phyloP scores from a whole-genome alignment of 2,329 filamentous ascomycete species.

The Zymoseptoria passerinii region DNA sequence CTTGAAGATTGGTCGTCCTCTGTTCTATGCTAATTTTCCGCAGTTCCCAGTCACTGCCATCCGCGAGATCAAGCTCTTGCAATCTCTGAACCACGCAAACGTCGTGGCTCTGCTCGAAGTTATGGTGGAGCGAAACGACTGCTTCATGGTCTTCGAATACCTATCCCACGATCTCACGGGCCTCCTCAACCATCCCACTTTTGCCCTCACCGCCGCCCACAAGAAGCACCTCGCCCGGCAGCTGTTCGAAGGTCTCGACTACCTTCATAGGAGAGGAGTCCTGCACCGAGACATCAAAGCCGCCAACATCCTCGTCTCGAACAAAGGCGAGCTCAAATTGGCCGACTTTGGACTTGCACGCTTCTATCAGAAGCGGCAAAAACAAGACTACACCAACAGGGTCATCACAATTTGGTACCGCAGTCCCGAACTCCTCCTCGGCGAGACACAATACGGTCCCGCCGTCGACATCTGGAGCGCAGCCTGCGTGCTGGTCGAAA shows the following conservation, averaged over 20 bases:
- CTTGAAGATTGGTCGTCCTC: neutral
- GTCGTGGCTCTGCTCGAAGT: conserved; percentile 79
- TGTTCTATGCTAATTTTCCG: conserved; percentile 20
- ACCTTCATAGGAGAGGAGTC: conserved; percentile 86
- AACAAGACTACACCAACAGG: conserved; percentile 93
- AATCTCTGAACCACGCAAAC: conserved; percentile 73
- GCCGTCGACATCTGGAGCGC: conserved; percentile 96
- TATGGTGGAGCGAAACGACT: conserved; percentile 98
- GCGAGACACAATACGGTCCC: conserved; percentile 82
- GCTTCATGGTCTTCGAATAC: conserved; percentile 99
- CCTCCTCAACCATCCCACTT: conserved; percentile 86
- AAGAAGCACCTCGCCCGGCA: conserved; percentile 91
- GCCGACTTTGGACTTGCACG: conserved; percentile 94
- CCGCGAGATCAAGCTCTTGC: conserved; percentile 84
- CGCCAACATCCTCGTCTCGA: conserved; percentile 92
- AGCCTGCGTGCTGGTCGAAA: conserved; percentile 91
- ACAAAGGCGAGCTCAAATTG: conserved; percentile 77
- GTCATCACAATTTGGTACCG: conserved; percentile 99
- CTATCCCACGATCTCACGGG: conserved; percentile 93
- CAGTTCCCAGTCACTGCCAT: conserved; percentile 80
- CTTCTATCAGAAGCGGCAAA: conserved; percentile 87
- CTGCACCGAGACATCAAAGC: conserved; percentile 97
- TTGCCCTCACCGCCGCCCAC: conserved; percentile 73
- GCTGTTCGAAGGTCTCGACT: conserved; percentile 87
- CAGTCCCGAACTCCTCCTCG: conserved; percentile 79